A percentile compares a stretch with the other conserved stretches of the same genome.
Conservation (phyloP, 176 grass and related monocot species). For the Elymus sibiricus region DNA sequence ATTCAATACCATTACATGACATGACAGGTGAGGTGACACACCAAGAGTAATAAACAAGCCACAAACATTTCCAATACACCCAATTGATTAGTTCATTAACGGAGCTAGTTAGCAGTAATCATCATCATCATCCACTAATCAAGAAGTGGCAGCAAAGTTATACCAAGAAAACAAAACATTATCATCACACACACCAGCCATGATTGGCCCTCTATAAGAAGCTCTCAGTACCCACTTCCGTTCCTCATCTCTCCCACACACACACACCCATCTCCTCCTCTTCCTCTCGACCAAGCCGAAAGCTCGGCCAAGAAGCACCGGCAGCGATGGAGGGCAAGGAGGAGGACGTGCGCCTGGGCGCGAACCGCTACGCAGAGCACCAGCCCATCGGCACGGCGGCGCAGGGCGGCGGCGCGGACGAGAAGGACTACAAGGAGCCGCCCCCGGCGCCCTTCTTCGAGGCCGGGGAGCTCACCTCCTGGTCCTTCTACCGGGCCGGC, state of each 20-base stretch:
- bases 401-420: constrained; percentile 41
- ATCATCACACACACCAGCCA: not conserved
- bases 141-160: not conserved
- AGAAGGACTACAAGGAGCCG: constrained; percentile 88
- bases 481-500: constrained; percentile 91
- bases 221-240: not conserved
- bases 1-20: not conserved
- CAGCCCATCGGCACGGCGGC: constrained; percentile 90
- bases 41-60: not conserved
- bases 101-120: too few relatives aligned
- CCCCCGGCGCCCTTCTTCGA: constrained; percentile 78
- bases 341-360: constrained; percentile 75
- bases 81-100: too few relatives aligned
- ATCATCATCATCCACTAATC: constrained; percentile 18
- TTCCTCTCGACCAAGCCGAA: too few relatives aligned
- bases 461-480: constrained; percentile 57
- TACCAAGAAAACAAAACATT: not conserved
- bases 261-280: not conserved
- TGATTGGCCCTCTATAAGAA: constrained; percentile 28
- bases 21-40: not conserved
- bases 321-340: constrained; percentile 71
- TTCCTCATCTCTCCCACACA: not conserved
- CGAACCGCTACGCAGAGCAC: constrained; percentile 72
- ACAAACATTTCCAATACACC: too few relatives aligned
- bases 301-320: too few relatives aligned